Percentiles rank a stretch among this genome's conserved stretches.
These are phyloP conservation scores for Ricinus communis DNA, from an alignment of 345 rosid genomes.

Conservation along the genomic window DNA sequence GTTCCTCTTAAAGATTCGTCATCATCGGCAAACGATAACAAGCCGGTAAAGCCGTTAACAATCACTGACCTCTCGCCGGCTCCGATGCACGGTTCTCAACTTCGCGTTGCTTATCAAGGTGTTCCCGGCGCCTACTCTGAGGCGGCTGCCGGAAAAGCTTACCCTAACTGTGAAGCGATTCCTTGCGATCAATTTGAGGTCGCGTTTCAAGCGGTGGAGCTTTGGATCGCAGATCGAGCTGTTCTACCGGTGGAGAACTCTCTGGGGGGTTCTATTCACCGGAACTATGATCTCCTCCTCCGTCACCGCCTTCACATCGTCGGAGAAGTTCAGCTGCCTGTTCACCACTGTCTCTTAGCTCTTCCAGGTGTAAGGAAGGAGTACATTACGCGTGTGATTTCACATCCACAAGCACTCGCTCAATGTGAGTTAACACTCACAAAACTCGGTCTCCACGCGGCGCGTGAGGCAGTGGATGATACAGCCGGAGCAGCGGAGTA, in stretches of 20 bases:
- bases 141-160: conserved; percentile 97
- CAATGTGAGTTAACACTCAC: conserved; percentile 87
- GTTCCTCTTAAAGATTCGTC: conserved; percentile 41
- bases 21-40: conserved; percentile 22
- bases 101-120: conserved; percentile 95
- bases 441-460: conserved; percentile 71
- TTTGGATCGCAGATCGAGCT: conserved; percentile 96
- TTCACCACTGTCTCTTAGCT: conserved; percentile 90
- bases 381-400: conserved; percentile 78
- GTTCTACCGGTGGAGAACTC: conserved; percentile 94
- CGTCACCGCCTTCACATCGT: conserved; percentile 97
- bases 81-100: conserved; percentile 85
- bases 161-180: conserved; percentile 84
- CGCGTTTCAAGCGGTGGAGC: conserved; percentile 97
- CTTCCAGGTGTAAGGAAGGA: conserved; percentile 83
- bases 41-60: conserved; percentile 49
- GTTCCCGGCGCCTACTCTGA: conserved; percentile 98
- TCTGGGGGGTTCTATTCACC: conserved; percentile 90
- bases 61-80: conserved; percentile 81
- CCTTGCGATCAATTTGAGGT: conserved; percentile 99
- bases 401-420: conserved; percentile 94
- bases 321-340: conserved; percentile 91
- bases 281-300: conserved; percentile 93
- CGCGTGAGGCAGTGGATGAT: conserved; percentile 90
- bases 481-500: conserved; percentile 94